Evolutionary conservation across 2,329 filamentous ascomycete species (phyloP).

Genomic region (Amylocarpus encephaloides): DNA sequence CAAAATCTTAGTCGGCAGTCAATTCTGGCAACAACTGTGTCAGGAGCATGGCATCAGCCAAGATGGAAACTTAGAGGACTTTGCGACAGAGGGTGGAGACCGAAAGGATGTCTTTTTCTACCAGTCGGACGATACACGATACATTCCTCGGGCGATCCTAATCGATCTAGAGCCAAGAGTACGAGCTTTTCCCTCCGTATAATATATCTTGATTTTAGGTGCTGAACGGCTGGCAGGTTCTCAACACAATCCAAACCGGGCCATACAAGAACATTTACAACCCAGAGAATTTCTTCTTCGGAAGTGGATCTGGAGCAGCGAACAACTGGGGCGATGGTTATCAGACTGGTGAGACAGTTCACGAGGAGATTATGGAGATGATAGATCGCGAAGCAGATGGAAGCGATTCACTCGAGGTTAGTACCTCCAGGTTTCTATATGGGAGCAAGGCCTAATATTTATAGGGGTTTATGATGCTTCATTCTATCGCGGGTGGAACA

Average conservation of each 20-base stretch:
- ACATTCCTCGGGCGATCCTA: constrained; percentile 92
- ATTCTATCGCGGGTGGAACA: constrained; percentile 95
- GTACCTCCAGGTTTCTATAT: constrained; percentile 30
- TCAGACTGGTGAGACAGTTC: constrained; percentile 81
- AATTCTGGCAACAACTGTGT: constrained; percentile 99
- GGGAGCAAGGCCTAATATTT: constrained; percentile 21
- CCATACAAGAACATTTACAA: constrained; percentile 99
- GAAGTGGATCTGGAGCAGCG: constrained; percentile 87
- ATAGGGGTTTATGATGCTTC: constrained; percentile 94
- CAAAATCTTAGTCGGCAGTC: constrained; percentile 71
- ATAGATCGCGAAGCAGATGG: constrained; percentile 97
- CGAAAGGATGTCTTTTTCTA: constrained; percentile 99
- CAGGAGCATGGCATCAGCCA: constrained; percentile 97
- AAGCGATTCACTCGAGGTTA: constrained; percentile 83
- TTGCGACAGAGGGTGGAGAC: constrained; percentile 94
- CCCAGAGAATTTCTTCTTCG: constrained; percentile 96
- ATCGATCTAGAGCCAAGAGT: constrained; percentile 91
- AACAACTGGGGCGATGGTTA: constrained; percentile 99
- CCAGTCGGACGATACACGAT: constrained; percentile 96
- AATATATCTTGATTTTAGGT: neutral
- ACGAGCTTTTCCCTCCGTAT: constrained; percentile 24
- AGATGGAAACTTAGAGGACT: constrained; percentile 94
- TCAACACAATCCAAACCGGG: constrained; percentile 86
- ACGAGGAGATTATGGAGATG: constrained; percentile 99
- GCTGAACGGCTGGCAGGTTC: constrained; percentile 48